These are phyloP conservation scores for Candida mattraensis DNA, from an alignment of 805 yeast genomes.

Conservation along the genomic window DNA sequence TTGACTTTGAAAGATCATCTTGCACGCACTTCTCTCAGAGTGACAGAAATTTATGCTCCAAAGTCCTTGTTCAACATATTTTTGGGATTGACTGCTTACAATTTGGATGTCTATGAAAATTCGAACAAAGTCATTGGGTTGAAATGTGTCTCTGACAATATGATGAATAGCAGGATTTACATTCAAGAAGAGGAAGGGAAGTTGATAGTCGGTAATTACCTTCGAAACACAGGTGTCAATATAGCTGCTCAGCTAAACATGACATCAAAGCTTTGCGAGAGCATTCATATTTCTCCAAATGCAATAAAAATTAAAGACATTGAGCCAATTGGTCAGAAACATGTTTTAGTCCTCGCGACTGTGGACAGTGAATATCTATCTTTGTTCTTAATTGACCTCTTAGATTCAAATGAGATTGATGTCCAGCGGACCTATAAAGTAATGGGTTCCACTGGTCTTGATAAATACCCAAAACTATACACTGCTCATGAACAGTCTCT, in stretches of 20 bases:
- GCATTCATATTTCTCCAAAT: constrained; percentile 40
- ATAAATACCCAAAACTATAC: constrained; percentile 28
- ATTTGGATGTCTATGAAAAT: constrained; percentile 20
- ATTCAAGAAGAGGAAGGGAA: constrained; percentile 48
- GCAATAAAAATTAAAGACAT: constrained; percentile 62
- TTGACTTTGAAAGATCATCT: constrained; percentile 63
- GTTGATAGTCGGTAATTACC: constrained; percentile 36
- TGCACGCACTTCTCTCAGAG: constrained; percentile 52
- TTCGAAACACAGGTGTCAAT: constrained; percentile 31
- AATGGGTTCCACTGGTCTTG: constrained; percentile 1
- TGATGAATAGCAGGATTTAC: constrained; percentile 41
- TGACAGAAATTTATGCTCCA: constrained; percentile 23
- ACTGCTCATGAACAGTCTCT: constrained; percentile 5
- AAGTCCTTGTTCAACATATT: constrained; percentile 22
- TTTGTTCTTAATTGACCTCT: constrained; percentile 25
- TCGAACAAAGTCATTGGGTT: constrained; percentile 57
- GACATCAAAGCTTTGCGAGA: constrained; percentile 14
- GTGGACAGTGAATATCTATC: constrained; percentile 38
- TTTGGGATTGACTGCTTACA: constrained; percentile 16
- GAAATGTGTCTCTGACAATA: constrained; percentile 43
- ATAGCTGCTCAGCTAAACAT: constrained; percentile 31
- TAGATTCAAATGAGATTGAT: constrained; percentile 1
- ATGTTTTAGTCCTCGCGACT: constrained; percentile 50
- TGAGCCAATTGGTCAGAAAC: constrained; percentile 45
- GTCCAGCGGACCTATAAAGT: constrained; percentile 5